Conservation (phyloP, 768 basidiomycete species). For the Candolleomyces eurysporus region DNA sequence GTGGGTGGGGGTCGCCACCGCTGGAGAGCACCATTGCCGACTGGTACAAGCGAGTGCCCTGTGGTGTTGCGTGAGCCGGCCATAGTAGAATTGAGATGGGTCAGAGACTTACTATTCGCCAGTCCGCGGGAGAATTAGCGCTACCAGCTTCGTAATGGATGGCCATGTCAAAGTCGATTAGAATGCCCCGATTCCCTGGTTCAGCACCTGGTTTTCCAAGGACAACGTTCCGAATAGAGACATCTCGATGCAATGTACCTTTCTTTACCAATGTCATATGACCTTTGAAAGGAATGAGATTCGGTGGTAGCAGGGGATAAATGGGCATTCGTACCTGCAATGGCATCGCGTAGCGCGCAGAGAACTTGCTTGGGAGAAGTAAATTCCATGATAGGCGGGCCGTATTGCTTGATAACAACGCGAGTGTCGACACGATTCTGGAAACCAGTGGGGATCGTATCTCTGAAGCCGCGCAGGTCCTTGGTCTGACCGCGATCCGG, state of each 20-base stretch:
- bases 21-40: too few species aligned
- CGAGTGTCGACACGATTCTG: not conserved
- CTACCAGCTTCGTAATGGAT: not conserved
- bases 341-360: not conserved
- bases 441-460: not conserved
- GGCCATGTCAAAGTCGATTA: not conserved
- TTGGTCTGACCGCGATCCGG: not conserved
- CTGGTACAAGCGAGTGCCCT: too few species aligned
- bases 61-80: too few species aligned
- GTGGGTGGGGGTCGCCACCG: not conserved
- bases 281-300: not conserved
- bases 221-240: not conserved
- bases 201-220: too few species aligned
- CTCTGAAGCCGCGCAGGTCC: not conserved
- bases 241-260: not conserved
- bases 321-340: not conserved
- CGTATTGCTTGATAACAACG: not conserved
- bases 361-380: not conserved
- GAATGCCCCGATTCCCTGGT: too few species aligned
- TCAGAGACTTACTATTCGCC: not conserved
- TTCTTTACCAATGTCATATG: too few species aligned
- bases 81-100: too few species aligned
- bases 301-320: too few species aligned
- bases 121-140: not conserved
- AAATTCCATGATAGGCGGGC: not conserved